Base-by-base conservation (phyloP, 306 rosid genomes). In the Quercus robur region DNA sequence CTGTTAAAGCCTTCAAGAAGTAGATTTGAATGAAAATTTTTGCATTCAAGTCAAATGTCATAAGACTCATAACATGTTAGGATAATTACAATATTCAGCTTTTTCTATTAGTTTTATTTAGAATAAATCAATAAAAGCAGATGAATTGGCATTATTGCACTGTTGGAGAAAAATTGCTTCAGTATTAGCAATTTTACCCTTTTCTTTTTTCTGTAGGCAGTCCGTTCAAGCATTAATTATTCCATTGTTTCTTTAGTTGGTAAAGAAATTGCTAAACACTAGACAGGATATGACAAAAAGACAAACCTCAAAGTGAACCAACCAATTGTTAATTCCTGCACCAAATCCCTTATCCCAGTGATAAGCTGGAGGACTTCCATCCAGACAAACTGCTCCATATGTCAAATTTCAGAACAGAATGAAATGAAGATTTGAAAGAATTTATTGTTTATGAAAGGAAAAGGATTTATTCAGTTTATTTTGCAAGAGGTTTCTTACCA, bases 351-450 rank as follows among this genome's bases (percentile, higher is more conserved):
- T 84, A 44, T 88, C 89, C 73, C 84, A 83, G 84, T 95, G 99
- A 81, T 95, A 95, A 85, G 99, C 99, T 61, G 99, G 93, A 19
- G 98, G 92, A 75, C 94, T 93, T 56, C 99, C 99, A 77, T 95
- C 99, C 90, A 95, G 88, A 85, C 99, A 95, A 83, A 95, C 98
- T 95, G 93, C 82, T 76, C 20, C 70, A 75, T 9, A 75, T 54
- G 73, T 80, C 51, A 41, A 75, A 78, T 74, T 69, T 75, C 46
- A 79, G 56, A 64, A 63, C 52, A 70, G 56, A 19, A 76, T 46
- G 31, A 19, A 52, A 66, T 9, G n/a, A 31, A 64, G 20, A 30
- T 64, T 64, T 35, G 52, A 67, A 67, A 18, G 26, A 67, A 46
- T 67, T 67, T 35, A 35, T 28, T 35, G 5, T 67, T n/a, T 67